Evolutionary conservation across 768 basidiomycete genomes (phyloP).

Genomic region (Kwoniella sp.): DNA sequence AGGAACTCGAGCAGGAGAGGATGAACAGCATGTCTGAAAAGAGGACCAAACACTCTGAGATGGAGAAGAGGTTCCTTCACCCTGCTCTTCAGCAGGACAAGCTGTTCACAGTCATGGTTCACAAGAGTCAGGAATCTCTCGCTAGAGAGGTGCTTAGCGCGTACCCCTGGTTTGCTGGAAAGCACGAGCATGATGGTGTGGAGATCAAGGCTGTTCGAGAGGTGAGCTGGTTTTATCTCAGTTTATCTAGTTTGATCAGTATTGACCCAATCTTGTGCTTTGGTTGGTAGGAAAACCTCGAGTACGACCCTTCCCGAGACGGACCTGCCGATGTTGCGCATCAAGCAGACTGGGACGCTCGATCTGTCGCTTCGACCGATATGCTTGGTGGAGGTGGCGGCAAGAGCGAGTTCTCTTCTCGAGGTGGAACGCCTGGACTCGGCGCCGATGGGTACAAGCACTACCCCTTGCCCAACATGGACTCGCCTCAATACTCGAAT

Average conservation of each 20-base stretch:
- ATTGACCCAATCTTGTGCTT: too few relatives aligned
- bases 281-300: conserved; percentile 54
- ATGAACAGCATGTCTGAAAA: conserved; percentile 64
- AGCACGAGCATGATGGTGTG: conserved; percentile 40
- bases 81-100: conserved; percentile 84
- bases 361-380: conserved; percentile 63
- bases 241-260: conserved; percentile 13
- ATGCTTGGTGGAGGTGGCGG: conserved; percentile 40
- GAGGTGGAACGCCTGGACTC: conserved; percentile 10
- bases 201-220: conserved; percentile 54
- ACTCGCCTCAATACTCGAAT: conserved; percentile 28
- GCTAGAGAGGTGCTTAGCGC: conserved; percentile 54
- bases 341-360: conserved; percentile 80
- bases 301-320: conserved; percentile 54
- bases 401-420: conserved; percentile 31
- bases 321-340: conserved; percentile 43
- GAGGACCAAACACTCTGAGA: conserved; percentile 76
- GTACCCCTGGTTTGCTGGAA: conserved; percentile 53
- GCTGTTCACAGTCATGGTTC: conserved; percentile 61
- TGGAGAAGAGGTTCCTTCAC: conserved; percentile 92
- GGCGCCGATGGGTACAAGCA: conserved; percentile 22
- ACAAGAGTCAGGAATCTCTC: conserved; percentile 55
- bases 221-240: conserved; percentile 21
- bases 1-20: conserved; percentile 66
- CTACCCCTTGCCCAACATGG: conserved; percentile 34